Percentiles rank a stretch among this genome's conserved stretches.
Conservation (phyloP, 495 filamentous ascomycete genomes). For the Geoglossum glabrum region DNA sequence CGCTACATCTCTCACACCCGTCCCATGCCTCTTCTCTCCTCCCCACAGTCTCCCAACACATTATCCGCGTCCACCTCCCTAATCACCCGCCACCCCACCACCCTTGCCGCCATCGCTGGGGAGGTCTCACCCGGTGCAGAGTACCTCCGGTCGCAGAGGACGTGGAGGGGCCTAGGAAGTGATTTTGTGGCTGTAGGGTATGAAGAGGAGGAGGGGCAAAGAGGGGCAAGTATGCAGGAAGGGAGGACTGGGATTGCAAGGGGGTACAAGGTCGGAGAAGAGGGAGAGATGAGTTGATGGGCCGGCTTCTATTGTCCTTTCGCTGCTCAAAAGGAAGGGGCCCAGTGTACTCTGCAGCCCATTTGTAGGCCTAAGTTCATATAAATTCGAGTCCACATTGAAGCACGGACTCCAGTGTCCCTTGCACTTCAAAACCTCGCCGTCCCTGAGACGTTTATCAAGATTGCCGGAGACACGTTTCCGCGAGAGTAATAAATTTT, state of each 20-base stretch:
- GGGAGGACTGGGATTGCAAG: constrained; percentile 78
- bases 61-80: neutral
- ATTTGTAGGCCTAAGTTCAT: no score
- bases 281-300: neutral
- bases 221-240: constrained; percentile 44
- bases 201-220: constrained; percentile 34
- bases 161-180: constrained; percentile 81
- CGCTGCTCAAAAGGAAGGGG: no score
- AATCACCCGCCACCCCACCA: neutral
- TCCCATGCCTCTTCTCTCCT: constrained; percentile 35
- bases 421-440: no score
- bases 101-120: constrained; percentile 4
- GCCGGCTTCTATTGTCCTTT: neutral
- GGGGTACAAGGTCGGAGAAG: constrained; percentile 47
- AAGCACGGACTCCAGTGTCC: no score
- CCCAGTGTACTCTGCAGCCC: no score
- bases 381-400: no score
- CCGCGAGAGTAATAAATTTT: no score
- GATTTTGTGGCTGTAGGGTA: constrained; percentile 50
- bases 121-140: constrained; percentile 51
- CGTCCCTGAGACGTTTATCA: no score
- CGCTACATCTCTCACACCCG: constrained; percentile 64
- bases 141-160: constrained; percentile 60
- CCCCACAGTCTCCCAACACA: neutral
- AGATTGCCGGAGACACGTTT: no score